phyloP scores from a whole-genome alignment of 495 filamentous ascomycete genomes.

The Xylaria scruposa region DNA sequence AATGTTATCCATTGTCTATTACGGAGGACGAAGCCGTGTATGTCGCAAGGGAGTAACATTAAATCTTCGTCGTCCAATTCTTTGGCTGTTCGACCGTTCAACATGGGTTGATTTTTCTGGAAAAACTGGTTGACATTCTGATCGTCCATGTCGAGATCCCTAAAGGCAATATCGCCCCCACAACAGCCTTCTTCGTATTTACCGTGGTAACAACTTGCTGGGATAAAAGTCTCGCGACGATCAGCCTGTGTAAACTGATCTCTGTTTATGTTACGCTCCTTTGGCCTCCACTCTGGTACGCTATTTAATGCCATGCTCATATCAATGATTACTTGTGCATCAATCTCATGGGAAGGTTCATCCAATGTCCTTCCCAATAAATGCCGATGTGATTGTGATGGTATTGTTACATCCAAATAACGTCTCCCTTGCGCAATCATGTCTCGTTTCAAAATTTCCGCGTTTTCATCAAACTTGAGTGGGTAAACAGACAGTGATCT shows the following conservation, averaged over 20 bases:
- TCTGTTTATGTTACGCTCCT: neutral
- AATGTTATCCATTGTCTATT: conserved; percentile 19
- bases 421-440: conserved; percentile 6
- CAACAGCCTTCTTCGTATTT: neutral
- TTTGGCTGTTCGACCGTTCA: neutral
- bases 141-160: conserved; percentile 3
- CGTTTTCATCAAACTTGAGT: conserved; percentile 7
- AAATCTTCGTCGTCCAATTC: conserved; percentile 15
- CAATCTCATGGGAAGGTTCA: conserved; percentile 19
- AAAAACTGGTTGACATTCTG: neutral
- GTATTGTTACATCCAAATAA: conserved; percentile 11
- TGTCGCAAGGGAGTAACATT: conserved; percentile 3
- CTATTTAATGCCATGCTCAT: conserved; percentile 8
- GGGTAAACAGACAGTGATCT: conserved; percentile 19
- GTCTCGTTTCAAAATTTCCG: neutral
- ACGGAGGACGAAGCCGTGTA: conserved; percentile 18
- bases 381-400: neutral
- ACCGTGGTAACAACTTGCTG: neutral
- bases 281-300: neutral
- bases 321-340: conserved; percentile 18
- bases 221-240: neutral
- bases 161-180: conserved; percentile 18
- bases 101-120: neutral
- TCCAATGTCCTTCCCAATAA: conserved; percentile 10
- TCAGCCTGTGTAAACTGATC: conserved; percentile 4